Base-by-base conservation (phyloP, 2,329 filamentous ascomycete species). In the Acrocalymma vagum region DNA sequence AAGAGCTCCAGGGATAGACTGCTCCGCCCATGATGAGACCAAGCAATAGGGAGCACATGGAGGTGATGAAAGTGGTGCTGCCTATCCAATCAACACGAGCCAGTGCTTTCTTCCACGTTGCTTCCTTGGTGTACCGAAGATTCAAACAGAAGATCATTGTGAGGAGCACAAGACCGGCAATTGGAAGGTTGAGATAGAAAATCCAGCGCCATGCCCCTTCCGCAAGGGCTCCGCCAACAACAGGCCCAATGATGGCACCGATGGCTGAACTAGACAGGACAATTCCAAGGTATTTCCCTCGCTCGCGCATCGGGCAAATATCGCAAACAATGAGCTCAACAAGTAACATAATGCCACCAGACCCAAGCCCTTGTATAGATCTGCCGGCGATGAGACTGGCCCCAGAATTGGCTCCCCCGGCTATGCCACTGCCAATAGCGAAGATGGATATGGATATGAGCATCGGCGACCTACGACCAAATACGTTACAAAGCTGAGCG, bases 341-440 rank as follows among this genome's bases (percentile, higher is more conserved):
- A 1, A 80, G 52, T 30, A 73, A 53, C 23, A 61, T 66, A 45
- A 74, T 62, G 0, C 76, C 75, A 1, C 70, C 75, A 7, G 58
- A 66, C 0, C 75, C 76, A 5, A 75, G 43, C 0, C 82, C 81
- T 42, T 84, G 79, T 3, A 84, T 59, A 0, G 70, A 70, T 2
- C 80, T 73, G 9, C 77, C 79, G 47, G 67, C 74, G 16, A 85
- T 79, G 2, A 86, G 62, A 61, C 73, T 75, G 0, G 41, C 53
- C 3, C 62, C 62, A n/a, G 48, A 72, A 1, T 46, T 66, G 0
- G 80, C 74, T 0, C 73, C 73, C 2, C 78, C 80, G 24, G 65
- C 71, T 6, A 84, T 63, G 0, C 73, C 76, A 38, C 77, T 79
- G 0, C 80, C 80, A 0, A 83, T 51, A 0, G 66, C 65, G 47